Percentiles rank a stretch among this genome's conserved stretches.
phyloP scores from a whole-genome alignment of 2,329 filamentous ascomycete species.

The Fusarium sororula region DNA sequence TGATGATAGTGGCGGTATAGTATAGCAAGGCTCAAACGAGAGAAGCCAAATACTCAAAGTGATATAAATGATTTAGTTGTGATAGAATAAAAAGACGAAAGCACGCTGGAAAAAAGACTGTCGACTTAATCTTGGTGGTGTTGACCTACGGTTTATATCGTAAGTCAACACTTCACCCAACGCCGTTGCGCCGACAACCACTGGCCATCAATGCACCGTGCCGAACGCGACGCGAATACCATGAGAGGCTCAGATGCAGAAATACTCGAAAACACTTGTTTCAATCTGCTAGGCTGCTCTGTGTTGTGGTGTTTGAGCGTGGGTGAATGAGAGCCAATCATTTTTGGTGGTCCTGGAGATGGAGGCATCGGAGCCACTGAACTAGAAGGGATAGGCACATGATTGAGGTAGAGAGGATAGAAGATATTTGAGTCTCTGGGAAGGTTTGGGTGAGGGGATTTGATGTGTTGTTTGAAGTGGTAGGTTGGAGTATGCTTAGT shows the following conservation, averaged over 20 bases:
- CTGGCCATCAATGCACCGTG: conserved; percentile 20
- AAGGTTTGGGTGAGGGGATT: background rate
- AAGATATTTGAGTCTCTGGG: background rate
- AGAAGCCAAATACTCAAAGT: conserved; percentile 22
- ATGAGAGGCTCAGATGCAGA: background rate
- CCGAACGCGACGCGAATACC: conserved; percentile 18
- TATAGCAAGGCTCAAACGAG: conserved; percentile 36
- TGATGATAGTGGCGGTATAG: background rate
- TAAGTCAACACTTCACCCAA: conserved; percentile 12
- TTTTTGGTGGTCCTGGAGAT: background rate
- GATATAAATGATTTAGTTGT: background rate
- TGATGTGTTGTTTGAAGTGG: conserved; percentile 1
- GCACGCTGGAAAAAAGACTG: conserved; percentile 28
- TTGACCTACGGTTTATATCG: conserved; percentile 27
- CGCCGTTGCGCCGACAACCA: conserved; percentile 35
- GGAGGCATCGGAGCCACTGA: background rate
- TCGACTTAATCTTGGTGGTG: background rate
- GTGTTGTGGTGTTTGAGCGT: conserved; percentile 23
- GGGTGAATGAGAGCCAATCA: conserved; percentile 29
- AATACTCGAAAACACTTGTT: conserved; percentile 25
- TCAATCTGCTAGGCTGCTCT: conserved; percentile 13
- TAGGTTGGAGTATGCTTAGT: background rate
- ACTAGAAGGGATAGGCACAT: background rate
- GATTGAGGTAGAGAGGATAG: background rate
- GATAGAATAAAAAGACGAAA: conserved; percentile 8